Evolutionary conservation across 306 rosid species (phyloP).

Genomic region (Luffa aegyptiaca): DNA sequence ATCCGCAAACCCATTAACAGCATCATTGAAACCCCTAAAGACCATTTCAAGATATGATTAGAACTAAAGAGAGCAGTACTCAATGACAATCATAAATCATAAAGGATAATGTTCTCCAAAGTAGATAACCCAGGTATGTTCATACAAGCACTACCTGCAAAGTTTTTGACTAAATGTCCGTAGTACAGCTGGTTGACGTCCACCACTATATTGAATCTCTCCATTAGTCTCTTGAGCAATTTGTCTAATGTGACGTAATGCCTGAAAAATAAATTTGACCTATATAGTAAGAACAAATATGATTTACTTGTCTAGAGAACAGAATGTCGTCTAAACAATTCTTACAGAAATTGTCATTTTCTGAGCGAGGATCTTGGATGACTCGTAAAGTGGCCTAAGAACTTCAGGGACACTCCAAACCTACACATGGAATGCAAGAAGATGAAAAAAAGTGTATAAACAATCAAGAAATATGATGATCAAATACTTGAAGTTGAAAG

Average conservation of each 20-base stretch:
- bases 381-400: conserved; percentile 84
- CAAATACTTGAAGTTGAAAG: background rate
- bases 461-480: background rate
- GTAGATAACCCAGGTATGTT: background rate
- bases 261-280: conserved; percentile 23
- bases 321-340: background rate
- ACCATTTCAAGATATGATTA: background rate
- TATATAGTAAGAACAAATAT: background rate
- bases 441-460: background rate
- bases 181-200: conserved; percentile 95
- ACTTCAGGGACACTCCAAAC: conserved; percentile 98
- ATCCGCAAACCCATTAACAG: conserved; percentile 87
- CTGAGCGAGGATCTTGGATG: conserved; percentile 91
- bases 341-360: conserved; percentile 79
- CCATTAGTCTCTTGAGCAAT: conserved; percentile 89
- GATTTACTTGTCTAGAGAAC: background rate
- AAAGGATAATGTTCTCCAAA: background rate
- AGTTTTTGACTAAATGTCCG: conserved; percentile 90
- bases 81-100: background rate
- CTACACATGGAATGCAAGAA: conserved; percentile 18
- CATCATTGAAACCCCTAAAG: conserved; percentile 86
- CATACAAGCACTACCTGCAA: conserved; percentile 42
- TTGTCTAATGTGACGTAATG: conserved; percentile 77
- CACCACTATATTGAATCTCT: conserved; percentile 81
- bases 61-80: background rate